These are phyloP conservation scores for Westerdykella sp. DNA, from an alignment of 2,329 filamentous ascomycete genomes.

Conservation along the genomic window DNA sequence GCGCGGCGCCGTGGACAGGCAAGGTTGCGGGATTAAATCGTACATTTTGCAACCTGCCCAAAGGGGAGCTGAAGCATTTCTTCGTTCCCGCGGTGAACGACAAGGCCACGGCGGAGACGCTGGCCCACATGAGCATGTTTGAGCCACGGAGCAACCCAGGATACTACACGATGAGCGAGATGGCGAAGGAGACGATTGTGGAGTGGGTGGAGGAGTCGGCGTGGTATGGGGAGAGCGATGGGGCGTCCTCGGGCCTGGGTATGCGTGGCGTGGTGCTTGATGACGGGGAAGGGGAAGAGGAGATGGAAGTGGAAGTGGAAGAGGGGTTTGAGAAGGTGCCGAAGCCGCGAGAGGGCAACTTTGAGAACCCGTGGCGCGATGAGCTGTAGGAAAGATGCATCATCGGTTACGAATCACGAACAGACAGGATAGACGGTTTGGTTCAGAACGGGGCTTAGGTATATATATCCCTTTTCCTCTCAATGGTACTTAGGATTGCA, in stretches of 20 bases:
- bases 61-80: conserved; percentile 25
- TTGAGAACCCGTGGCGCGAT: no score
- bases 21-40: conserved; percentile 62
- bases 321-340: conserved; percentile 22
- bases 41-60: conserved; percentile 73
- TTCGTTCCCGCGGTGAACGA: conserved; percentile 60
- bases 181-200: conserved; percentile 59
- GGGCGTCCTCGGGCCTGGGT: conserved; percentile 15
- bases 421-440: no score
- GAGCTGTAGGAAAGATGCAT: no score
- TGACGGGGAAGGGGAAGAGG: conserved; percentile 30
- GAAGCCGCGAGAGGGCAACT: conserved; percentile 1
- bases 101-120: conserved; percentile 68
- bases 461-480: no score
- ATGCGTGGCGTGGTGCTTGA: conserved; percentile 1
- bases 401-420: no score
- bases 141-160: conserved; percentile 64
- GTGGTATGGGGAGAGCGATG: conserved; percentile 55
- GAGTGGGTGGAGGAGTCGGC: conserved; percentile 55
- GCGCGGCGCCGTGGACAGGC: conserved; percentile 38
- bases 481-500: no score
- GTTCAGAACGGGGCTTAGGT: no score
- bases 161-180: conserved; percentile 60
- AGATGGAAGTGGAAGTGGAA: conserved; percentile 17
- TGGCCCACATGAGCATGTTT: conserved; percentile 79